Percentiles rank a stretch among this genome's conserved stretches.
Conservation (phyloP, 371 early-diverging fungal genomes). For the Mortierella sp. region DNA sequence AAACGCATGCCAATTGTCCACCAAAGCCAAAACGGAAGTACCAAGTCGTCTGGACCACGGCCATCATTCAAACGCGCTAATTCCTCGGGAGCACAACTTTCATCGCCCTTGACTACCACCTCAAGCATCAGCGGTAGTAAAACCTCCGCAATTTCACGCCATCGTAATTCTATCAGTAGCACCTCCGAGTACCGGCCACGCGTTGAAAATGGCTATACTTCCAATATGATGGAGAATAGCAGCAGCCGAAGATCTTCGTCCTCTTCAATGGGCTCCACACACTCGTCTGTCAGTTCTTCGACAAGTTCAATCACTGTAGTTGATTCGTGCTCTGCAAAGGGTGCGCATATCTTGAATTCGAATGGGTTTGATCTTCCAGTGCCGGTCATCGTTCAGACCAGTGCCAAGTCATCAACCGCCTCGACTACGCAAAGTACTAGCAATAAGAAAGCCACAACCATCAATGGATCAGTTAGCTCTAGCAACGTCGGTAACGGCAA, state of each 20-base stretch:
- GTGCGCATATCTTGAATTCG: neutral
- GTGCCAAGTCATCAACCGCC: neutral
- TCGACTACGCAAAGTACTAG: neutral
- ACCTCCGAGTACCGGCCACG: neutral
- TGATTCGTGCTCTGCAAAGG: neutral
- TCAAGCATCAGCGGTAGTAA: neutral
- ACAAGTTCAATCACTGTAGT: neutral
- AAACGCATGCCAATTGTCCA: neutral
- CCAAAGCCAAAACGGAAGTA: neutral
- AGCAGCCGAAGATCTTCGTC: conserved; percentile 17
- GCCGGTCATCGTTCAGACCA: conserved; percentile 12
- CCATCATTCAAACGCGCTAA: conserved; percentile 12
- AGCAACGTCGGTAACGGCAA: neutral
- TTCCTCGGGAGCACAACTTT: neutral
- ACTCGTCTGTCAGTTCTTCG: neutral
- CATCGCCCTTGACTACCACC: neutral
- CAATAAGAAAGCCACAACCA: neutral
- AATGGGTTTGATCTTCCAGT: neutral
- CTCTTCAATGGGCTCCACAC: conserved; percentile 10
- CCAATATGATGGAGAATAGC: neutral
- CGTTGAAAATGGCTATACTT: neutral
- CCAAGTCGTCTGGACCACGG: neutral
- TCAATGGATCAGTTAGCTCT: neutral
- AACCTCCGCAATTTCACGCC: neutral
- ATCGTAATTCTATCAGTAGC: neutral